These are phyloP conservation scores for Syzygium syzygioides DNA, from an alignment of 441 rosid genomes.

Conservation along the genomic window DNA sequence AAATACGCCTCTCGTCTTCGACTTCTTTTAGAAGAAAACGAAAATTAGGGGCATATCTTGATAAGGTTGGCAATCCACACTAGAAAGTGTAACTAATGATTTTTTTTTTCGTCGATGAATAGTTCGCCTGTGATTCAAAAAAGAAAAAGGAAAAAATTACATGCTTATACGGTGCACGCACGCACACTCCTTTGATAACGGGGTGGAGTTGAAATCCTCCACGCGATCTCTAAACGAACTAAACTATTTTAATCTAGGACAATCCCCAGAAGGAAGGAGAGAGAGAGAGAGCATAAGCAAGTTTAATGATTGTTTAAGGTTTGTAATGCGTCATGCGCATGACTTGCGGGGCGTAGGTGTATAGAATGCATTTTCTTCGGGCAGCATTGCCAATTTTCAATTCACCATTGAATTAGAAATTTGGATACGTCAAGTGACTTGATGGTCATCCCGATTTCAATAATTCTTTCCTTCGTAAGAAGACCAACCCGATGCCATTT, in stretches of 20 bases:
- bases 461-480: neutral
- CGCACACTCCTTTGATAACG: too few relatives aligned
- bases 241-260: neutral
- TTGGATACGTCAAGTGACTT: neutral
- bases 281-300: neutral
- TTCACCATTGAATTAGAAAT: neutral
- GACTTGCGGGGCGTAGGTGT: neutral
- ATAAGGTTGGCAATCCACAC: neutral
- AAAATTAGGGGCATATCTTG: neutral
- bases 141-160: neutral
- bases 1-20: too few relatives aligned
- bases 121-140: neutral
- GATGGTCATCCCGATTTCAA: neutral
- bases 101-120: rapidly evolving
- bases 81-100: neutral
- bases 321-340: neutral
- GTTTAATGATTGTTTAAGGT: neutral
- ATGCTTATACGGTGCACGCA: neutral
- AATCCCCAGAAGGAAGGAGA: neutral
- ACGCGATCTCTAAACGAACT: neutral
- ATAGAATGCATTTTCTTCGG: neutral
- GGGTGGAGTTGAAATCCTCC: neutral
- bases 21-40: too few relatives aligned
- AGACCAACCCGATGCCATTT: neutral
- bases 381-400: neutral